These are phyloP conservation scores for Aspergillus sojae DNA, from an alignment of 2,329 filamentous ascomycete species.

Conservation along the genomic window DNA sequence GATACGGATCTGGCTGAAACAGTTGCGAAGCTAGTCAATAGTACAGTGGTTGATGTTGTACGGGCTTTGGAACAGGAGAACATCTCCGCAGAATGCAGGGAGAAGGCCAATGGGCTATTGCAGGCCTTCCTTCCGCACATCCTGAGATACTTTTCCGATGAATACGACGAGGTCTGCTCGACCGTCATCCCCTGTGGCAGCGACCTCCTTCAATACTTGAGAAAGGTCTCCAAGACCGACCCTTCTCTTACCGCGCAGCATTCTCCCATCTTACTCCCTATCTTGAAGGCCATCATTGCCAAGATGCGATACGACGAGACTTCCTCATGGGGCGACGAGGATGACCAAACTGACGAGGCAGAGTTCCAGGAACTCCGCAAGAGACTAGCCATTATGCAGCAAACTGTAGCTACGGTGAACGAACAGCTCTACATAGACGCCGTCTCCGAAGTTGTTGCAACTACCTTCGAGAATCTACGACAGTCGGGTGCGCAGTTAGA, in stretches of 20 bases:
- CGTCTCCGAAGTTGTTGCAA: conserved; percentile 83
- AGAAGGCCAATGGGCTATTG: conserved; percentile 78
- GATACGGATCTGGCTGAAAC: conserved; percentile 95
- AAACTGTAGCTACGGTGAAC: conserved; percentile 87
- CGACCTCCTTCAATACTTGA: conserved; percentile 86
- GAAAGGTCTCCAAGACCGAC: conserved; percentile 70
- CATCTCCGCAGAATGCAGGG: conserved; percentile 63
- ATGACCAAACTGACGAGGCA: conserved; percentile 93
- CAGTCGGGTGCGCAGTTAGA: conserved; percentile 75
- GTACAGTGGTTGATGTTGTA: conserved; percentile 81
- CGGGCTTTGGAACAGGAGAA: conserved; percentile 75
- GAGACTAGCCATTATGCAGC: conserved; percentile 84
- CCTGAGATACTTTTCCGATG: conserved; percentile 92
- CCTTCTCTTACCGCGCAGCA: conserved; percentile 72
- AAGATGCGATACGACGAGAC: conserved; percentile 99
- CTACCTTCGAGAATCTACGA: conserved; percentile 79
- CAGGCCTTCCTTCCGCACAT: conserved; percentile 83
- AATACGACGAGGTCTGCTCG: conserved; percentile 97
- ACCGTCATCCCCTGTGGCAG: conserved; percentile 92
- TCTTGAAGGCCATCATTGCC: conserved; percentile 85
- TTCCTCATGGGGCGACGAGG: conserved; percentile 87
- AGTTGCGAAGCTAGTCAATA: conserved; percentile 94
- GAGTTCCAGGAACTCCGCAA: conserved; percentile 96
- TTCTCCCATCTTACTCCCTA: conserved; percentile 79
- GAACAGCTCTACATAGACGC: conserved; percentile 86